These are phyloP conservation scores for Colletotrichum lentis DNA, from an alignment of 2,329 filamentous ascomycete genomes.

Conservation along the genomic window DNA sequence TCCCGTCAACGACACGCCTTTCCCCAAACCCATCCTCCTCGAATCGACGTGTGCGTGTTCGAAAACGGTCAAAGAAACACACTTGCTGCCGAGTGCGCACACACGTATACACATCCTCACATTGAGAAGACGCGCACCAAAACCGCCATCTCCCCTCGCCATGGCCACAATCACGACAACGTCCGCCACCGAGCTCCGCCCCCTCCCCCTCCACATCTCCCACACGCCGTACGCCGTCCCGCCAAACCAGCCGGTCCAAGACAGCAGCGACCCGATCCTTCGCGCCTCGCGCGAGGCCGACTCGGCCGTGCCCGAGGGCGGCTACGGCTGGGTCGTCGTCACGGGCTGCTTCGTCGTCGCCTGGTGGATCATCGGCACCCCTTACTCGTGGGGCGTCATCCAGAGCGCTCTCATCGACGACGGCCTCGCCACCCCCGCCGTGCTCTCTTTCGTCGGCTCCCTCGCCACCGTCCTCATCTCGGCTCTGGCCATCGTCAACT, in stretches of 20 bases:
- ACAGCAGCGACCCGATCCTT: constrained; percentile 42
- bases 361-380: constrained; percentile 65
- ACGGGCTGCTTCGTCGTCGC: constrained; percentile 58
- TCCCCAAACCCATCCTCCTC: background rate
- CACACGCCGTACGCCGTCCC: background rate
- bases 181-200: constrained; percentile 19
- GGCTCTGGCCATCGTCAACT: constrained; percentile 60
- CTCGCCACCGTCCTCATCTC: constrained; percentile 60
- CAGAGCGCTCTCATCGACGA: constrained; percentile 64
- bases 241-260: background rate
- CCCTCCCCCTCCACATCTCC: background rate
- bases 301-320: constrained; percentile 60
- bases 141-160: too few relatives aligned
- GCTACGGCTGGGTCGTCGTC: constrained; percentile 66
- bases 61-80: background rate
- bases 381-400: constrained; percentile 68
- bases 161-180: constrained; percentile 31
- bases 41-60: background rate
- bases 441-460: constrained; percentile 67
- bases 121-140: background rate
- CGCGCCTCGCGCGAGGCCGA: constrained; percentile 56
- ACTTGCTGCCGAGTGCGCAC: too few relatives aligned
- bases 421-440: constrained; percentile 57
- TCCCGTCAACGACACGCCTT: background rate
- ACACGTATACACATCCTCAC: too few relatives aligned